Evolutionary conservation across 257 asterid species (phyloP), one percentile per base, ranked within the genome.

Genomic region (Oldenlandia corymbosa): DNA sequence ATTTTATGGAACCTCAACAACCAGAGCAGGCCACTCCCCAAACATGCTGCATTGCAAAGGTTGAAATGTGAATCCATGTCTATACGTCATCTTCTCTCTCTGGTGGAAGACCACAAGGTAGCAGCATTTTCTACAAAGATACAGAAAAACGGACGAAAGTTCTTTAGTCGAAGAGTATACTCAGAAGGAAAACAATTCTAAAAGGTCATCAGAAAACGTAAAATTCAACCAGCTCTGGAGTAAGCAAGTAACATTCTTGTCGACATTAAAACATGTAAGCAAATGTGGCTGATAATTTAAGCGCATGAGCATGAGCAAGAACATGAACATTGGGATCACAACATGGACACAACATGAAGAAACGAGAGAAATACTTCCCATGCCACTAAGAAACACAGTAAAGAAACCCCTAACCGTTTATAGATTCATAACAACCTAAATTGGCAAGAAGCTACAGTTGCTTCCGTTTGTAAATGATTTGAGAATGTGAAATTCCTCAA

Each of bases 51-150:
- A 47, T 8, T 54, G 17, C 47, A 27, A 7, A 37, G 28, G 0
- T 16, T 5, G 26, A 18, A n/a, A 32, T 9, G 0, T 28, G 55
- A 46, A 32, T 50, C 63, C 58, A 64, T 32, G 51, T 30, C 50
- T 65, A 73, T 80, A 76, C 83, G 0, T 91, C 96, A 31, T 91
- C 96, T 63, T 88, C 98, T 80, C 95, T 88, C 82, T 91, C 96
- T 0, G 98, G 98, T 64, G 96, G 95, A 65, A 84, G 83, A 20
- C 98, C 96, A 71, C 96, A 88, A 7, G 96, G 98, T 81, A 85
- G 72, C 58, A 91, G 85, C 95, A 91, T 91, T 91, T 91, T 91
- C 96, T 91, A 92, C 85, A 74, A 28, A 57, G 36, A 24, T 45
- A 52, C 21, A 62, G 12, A 47, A 64, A 16, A 49, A 58, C 28